Evolutionary conservation across 108 stramenopile species (phyloP), one percentile per base, ranked within the genome.

Genomic region (Parietichytrium sp.): DNA sequence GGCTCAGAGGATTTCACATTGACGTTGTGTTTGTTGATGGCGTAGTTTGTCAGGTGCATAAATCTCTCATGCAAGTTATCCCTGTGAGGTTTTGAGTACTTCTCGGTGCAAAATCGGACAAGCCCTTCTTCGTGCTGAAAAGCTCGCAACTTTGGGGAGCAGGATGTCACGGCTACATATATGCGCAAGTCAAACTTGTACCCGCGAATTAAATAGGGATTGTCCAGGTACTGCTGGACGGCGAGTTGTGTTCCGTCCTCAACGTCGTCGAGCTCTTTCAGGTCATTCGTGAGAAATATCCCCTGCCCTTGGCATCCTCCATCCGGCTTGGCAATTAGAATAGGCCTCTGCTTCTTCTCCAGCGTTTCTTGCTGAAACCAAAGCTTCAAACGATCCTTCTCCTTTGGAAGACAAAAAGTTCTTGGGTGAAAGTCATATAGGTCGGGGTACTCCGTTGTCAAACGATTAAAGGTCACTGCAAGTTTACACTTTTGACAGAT

Each of bases 41-140:
- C 88, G 82, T 92, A 93, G 82, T 95, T 95, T 1, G 94, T 95
- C 25, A 95, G 89, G 77, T 95, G 94, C 93, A 95, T 93, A 54
- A 86, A 93, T 23, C 80, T 79, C 36, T 90, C 82, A 25, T 49
- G 84, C 84, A 95, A 84, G 61, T 94, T 95, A 12, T 53, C 81
- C 29, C 84, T 30, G 23, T 79, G 87, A 48, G 93, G 92, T 4
- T 51, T 52, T 23, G 82, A 81, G 54, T 93, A 95, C 55, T 93
- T 92, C 49, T 88, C 89, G 23, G 92, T 89, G 80, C 92, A 93
- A 31, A 92, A 83, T 2, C 91, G 89, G 4, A 90, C 89, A 42
- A 92, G 87, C 0, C 92, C 91, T 52, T 91, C 91, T 15, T 84
- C 72, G 55, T 92, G 93, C 15, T 90, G 83, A 83, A 92, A 92